phyloP scores from a whole-genome alignment of 2,329 filamentous ascomycete genomes.

The Penicillium hesseltinei region DNA sequence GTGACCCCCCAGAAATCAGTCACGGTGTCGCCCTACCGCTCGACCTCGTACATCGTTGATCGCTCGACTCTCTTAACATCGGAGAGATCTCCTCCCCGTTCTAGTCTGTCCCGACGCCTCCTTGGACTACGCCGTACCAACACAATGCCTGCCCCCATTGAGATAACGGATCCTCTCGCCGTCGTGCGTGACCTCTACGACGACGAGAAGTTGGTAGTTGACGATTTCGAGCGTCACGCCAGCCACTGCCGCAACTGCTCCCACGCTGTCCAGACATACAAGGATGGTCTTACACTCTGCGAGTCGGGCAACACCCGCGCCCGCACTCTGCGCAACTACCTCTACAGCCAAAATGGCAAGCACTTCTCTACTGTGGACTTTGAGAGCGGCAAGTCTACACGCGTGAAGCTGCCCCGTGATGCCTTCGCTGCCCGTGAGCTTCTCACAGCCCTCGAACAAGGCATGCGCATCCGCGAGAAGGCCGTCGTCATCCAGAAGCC shows the following conservation, averaged over 20 bases:
- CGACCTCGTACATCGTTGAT: constrained; percentile 25
- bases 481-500: constrained; percentile 12
- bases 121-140: constrained; percentile 23
- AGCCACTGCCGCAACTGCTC: constrained; percentile 36
- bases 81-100: constrained; percentile 22
- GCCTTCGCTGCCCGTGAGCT: constrained; percentile 38
- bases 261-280: constrained; percentile 27
- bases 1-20: constrained; percentile 19
- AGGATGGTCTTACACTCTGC: constrained; percentile 32
- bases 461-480: constrained; percentile 30
- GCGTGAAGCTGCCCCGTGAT: constrained; percentile 44
- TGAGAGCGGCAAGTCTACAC: constrained; percentile 36
- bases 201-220: constrained; percentile 39
- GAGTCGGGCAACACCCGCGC: constrained; percentile 37
- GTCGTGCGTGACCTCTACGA: constrained; percentile 36
- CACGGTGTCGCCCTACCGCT: constrained; percentile 32
- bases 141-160: constrained; percentile 35
- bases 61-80: constrained; percentile 18
- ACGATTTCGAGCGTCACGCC: constrained; percentile 39
- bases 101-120: constrained; percentile 13
- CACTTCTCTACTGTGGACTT: constrained; percentile 45
- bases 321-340: constrained; percentile 35
- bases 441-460: constrained; percentile 44
- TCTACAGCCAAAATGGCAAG: constrained; percentile 38
- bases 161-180: constrained; percentile 24